Percentiles rank a stretch among this genome's conserved stretches.
These are phyloP conservation scores for Lactarius akahatsu DNA, from an alignment of 768 basidiomycete species.

Conservation along the genomic window DNA sequence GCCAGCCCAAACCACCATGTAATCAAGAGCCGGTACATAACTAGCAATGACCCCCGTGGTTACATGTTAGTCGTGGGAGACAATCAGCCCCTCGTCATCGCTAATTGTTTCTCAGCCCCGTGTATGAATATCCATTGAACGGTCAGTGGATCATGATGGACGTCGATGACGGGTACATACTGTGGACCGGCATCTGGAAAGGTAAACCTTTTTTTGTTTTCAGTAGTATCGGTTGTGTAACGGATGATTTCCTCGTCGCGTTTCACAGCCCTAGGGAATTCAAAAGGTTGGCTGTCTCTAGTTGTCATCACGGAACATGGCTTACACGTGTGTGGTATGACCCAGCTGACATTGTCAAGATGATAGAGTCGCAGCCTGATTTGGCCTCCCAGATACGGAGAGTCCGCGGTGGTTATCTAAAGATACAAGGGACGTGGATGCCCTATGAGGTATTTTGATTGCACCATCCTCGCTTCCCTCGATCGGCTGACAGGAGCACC, in stretches of 20 bases:
- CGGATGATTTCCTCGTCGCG: conserved; percentile 20
- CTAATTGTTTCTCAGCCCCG: conserved; percentile 49
- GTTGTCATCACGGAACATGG: background rate
- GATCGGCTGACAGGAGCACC: conserved; percentile 17
- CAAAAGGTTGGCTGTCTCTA: conserved; percentile 60
- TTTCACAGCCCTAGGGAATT: conserved; percentile 71
- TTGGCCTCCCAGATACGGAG: conserved; percentile 77
- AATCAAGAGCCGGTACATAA: conserved; percentile 84
- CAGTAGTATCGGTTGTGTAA: background rate
- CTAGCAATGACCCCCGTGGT: conserved; percentile 83
- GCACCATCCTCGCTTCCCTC: conserved; percentile 8
- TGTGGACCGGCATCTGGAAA: conserved; percentile 96
- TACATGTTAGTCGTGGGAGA: conserved; percentile 63
- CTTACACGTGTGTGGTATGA: conserved; percentile 16
- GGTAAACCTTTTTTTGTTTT: conserved; percentile 44
- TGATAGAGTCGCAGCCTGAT: conserved; percentile 90
- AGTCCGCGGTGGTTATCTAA: conserved; percentile 84
- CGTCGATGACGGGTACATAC: conserved; percentile 87
- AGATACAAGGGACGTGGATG: conserved; percentile 95
- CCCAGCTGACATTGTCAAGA: conserved; percentile 87
- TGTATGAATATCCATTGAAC: conserved; percentile 87
- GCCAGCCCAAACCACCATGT: conserved; percentile 78
- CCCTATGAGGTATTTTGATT: conserved; percentile 68
- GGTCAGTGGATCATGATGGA: conserved; percentile 97
- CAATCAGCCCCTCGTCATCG: background rate